Base-by-base conservation (phyloP, 257 asterid genomes). In the Parsonsia alboflavescens region DNA sequence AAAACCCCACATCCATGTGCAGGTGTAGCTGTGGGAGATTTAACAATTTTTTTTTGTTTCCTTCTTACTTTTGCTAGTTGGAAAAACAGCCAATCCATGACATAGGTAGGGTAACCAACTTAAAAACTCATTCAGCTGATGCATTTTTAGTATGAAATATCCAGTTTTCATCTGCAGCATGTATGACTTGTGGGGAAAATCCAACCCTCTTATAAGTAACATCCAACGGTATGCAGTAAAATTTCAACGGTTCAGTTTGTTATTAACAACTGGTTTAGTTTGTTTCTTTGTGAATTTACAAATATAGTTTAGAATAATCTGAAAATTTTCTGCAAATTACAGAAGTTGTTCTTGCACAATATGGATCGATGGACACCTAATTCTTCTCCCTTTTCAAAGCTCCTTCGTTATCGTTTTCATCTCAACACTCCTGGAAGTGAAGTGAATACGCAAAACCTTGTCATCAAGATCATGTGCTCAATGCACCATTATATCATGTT, bases 1-100 rank as follows among this genome's bases (percentile, higher is more conserved):
- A 36, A 59, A 48, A 42, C 42, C 75, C 71, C 71, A 49, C 74
- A 56, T 45, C 16, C 10, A 17, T 12, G 41, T 56, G 39, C 53
- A 15, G 30, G 66, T 21, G 22, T 41, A 33, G 26, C 48, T 33
- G 68, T 63, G 68, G 68, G 46, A 13, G 17, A 63, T 5, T 16
- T 2, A 26, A 8, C 15, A 15, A 1, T 12, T 33, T 61, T 50
- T 15, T 53, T n/a, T 63, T n/a, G 53, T 45, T 46, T 30, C 45
- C 8, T 45, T n/a, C 2, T 45, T 26, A 26, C 36, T 10, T 44
- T 42, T 2, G 53, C 41, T 68, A n/a, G 57, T 46, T 24, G 73
- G 41, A 26, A 45, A 9, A 33, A 30, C 68, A 15, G 41, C 68
- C 72, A 10, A 21, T 68, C 41, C 11, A 1, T 68, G 42, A 30